A percentile compares a stretch with the other conserved stretches of the same genome.
These are phyloP conservation scores for Mortierella alpina DNA, from an alignment of 192 early-diverging fungal species.

Conservation along the genomic window DNA sequence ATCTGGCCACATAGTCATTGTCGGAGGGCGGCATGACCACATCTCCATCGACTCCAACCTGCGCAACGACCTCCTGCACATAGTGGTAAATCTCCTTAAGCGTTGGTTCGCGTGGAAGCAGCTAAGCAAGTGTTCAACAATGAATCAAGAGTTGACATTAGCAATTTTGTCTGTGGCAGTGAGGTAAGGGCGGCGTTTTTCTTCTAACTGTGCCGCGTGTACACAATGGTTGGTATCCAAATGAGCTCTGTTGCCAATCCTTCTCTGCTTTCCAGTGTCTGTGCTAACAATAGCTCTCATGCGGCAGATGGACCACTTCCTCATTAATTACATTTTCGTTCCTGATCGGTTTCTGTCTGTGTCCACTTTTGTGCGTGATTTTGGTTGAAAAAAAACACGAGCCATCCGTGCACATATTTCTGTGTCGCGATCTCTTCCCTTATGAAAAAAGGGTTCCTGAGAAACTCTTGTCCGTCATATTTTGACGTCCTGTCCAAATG, in stretches of 20 bases:
- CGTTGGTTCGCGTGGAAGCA: constrained; percentile 71
- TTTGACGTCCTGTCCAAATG: no score
- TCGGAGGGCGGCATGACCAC: constrained; percentile 68
- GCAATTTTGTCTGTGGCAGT: neutral
- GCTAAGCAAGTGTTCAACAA: constrained; percentile 22
- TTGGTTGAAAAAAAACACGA: neutral
- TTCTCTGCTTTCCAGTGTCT: neutral
- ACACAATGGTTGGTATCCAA: neutral
- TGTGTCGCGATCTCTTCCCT: neutral
- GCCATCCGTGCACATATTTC: no score
- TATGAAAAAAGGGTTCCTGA: no score
- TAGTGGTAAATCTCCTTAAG: constrained; percentile 73
- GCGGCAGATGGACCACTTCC: neutral
- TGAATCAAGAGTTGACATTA: constrained; percentile 29
- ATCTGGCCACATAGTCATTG: constrained; percentile 65
- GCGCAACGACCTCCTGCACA: constrained; percentile 65
- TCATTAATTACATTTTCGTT: neutral
- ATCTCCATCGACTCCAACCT: constrained; percentile 76
- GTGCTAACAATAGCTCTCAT: constrained; percentile 15
- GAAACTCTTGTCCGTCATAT: no score
- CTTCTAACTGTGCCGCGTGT: neutral
- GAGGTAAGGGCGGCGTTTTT: neutral
- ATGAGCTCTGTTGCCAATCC: neutral
- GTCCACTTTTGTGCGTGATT: neutral
- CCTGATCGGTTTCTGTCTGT: constrained; percentile 5